phyloP scores from a whole-genome alignment of 352 stramenopile genomes.

The Globisporangium nodosum region DNA sequence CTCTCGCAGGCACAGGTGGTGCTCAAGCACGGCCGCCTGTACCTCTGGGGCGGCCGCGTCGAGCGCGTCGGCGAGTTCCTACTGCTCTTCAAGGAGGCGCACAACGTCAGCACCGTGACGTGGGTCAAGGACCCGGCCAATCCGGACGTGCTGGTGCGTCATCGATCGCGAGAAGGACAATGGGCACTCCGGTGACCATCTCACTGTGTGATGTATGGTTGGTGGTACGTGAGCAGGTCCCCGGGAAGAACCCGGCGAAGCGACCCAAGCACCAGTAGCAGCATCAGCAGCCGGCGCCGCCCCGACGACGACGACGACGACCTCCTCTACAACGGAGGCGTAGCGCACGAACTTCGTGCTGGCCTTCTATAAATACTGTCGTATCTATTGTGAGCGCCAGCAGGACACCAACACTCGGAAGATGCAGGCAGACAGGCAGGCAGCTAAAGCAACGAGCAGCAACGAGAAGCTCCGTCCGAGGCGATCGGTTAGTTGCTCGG shows the following conservation, averaged over 20 bases:
- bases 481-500: too few species aligned
- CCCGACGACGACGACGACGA: too few species aligned
- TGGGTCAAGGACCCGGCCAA: slow-evolving; percentile 81
- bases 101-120: slow-evolving; percentile 78
- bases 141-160: slow-evolving; percentile 47
- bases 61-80: slow-evolving; percentile 84
- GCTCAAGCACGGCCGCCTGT: slow-evolving; percentile 73
- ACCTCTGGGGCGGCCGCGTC: slow-evolving; percentile 75
- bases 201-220: too few species aligned
- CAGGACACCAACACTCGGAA: too few species aligned
- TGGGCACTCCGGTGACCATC: too few species aligned
- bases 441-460: too few species aligned
- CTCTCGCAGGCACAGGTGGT: slow-evolving; percentile 63
- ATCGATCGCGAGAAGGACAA: background rate
- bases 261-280: slow-evolving; percentile 26
- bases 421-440: too few species aligned
- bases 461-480: too few species aligned
- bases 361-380: background rate
- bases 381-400: background rate
- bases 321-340: background rate
- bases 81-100: slow-evolving; percentile 80
- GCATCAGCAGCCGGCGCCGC: background rate
- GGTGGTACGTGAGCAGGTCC: slow-evolving; percentile 26
- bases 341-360: background rate
- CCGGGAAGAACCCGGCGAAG: slow-evolving; percentile 51